Conservation (phyloP, 805 yeast genomes). For the Candida odintsovae region DNA sequence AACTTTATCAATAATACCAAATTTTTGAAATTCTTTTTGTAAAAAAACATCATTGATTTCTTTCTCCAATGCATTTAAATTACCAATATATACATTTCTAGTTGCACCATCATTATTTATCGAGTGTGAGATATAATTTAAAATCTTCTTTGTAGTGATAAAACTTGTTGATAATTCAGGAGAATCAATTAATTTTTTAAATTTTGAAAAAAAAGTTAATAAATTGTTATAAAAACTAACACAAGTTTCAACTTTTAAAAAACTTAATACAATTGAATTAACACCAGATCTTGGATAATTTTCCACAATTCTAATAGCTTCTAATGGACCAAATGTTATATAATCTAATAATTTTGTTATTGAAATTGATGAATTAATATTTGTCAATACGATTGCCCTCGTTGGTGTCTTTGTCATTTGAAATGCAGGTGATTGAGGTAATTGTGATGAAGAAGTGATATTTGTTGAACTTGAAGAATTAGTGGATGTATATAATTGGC, state of each 20-base stretch:
- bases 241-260: slow-evolving; percentile 29
- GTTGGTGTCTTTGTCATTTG: slow-evolving; percentile 18
- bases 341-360: slow-evolving; percentile 33
- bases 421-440: slow-evolving; percentile 1
- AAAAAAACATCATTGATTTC: slow-evolving; percentile 35
- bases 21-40: slow-evolving; percentile 43
- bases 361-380: slow-evolving; percentile 14
- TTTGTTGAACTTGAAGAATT: slow-evolving; percentile 9
- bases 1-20: slow-evolving; percentile 61
- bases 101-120: slow-evolving; percentile 87
- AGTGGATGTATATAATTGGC: background rate
- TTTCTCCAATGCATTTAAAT: slow-evolving; percentile 44
- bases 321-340: slow-evolving; percentile 57
- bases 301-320: slow-evolving; percentile 42
- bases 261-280: slow-evolving; percentile 17
- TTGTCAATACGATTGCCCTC: slow-evolving; percentile 21
- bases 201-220: slow-evolving; percentile 30
- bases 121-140: slow-evolving; percentile 24
- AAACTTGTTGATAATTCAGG: slow-evolving; percentile 31
- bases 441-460: background rate
- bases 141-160: slow-evolving; percentile 25
- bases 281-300: slow-evolving; percentile 20
- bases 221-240: slow-evolving; percentile 32
- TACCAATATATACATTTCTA: slow-evolving; percentile 85
- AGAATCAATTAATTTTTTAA: slow-evolving; percentile 32